These are phyloP conservation scores for Omphalotus olearius DNA, from an alignment of 1,284 basidiomycete species.

Conservation along the genomic window DNA sequence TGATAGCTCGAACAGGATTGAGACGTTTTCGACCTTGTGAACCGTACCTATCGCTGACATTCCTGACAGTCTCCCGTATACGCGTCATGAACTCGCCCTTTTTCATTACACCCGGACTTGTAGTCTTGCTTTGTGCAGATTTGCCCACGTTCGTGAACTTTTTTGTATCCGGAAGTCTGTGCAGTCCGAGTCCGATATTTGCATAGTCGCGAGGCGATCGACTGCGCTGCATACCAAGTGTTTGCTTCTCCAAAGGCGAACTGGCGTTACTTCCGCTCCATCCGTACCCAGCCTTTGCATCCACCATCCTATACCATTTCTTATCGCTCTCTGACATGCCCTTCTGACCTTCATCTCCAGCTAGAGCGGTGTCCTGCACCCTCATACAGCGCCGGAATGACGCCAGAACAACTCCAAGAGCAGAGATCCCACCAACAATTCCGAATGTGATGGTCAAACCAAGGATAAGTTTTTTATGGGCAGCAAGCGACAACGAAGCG, in stretches of 20 bases:
- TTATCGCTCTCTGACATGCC: slow-evolving; percentile 60
- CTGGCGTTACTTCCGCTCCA: slow-evolving; percentile 18
- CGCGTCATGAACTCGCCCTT: slow-evolving; percentile 63
- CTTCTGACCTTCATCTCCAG: slow-evolving; percentile 49
- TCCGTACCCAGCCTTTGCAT: slow-evolving; percentile 24
- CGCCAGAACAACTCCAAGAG: slow-evolving; percentile 53
- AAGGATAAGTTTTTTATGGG: slow-evolving; percentile 46
- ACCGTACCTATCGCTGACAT: slow-evolving; percentile 57
- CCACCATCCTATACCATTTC: slow-evolving; percentile 60
- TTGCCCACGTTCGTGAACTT: slow-evolving; percentile 30
- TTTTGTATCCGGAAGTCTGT: slow-evolving; percentile 28
- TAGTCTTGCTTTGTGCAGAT: slow-evolving; percentile 21
- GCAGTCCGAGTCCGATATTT: slow-evolving; percentile 27
- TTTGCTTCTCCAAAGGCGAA: slow-evolving; percentile 1
- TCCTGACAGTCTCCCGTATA: slow-evolving; percentile 56
- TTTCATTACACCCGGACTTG: slow-evolving; percentile 53
- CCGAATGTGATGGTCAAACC: slow-evolving; percentile 62
- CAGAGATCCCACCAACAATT: slow-evolving; percentile 53
- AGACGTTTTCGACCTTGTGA: slow-evolving; percentile 27
- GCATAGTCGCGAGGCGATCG: slow-evolving; percentile 10
- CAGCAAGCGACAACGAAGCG: slow-evolving; percentile 32
- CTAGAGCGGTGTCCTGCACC: slow-evolving; percentile 54
- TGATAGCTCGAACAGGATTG: slow-evolving; percentile 36
- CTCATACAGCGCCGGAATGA: slow-evolving; percentile 48
- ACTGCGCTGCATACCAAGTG: neutral